Conservation (phyloP, 169 alveolate genomes). For the Cryptosporidium ryanae region DNA sequence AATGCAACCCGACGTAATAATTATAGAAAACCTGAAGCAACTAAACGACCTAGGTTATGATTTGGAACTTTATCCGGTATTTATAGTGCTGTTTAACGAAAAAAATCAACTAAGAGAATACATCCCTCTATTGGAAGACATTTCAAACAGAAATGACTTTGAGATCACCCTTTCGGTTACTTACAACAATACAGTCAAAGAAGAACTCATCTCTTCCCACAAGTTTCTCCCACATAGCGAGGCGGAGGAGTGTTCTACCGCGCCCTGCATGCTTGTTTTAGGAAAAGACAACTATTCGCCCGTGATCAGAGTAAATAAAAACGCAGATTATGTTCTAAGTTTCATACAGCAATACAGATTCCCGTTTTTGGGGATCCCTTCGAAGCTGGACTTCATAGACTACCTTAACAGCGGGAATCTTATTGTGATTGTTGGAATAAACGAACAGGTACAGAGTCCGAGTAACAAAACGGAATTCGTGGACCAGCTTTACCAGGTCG, state of each 20-base stretch:
- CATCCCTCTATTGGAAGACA: neutral
- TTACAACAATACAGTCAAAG: neutral
- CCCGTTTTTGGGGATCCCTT: constrained; percentile 30
- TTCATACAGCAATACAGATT: constrained; percentile 56
- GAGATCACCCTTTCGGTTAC: constrained; percentile 29
- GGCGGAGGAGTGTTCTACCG: neutral
- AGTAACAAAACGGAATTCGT: constrained; percentile 15
- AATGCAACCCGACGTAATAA: constrained; percentile 25
- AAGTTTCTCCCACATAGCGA: constrained; percentile 15
- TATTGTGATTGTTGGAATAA: constrained; percentile 40
- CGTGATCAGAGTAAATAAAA: neutral
- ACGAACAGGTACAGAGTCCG: neutral
- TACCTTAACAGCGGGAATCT: constrained; percentile 64
- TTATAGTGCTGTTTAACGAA: constrained; percentile 1
- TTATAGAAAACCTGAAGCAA: neutral
- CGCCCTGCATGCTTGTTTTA: constrained; percentile 38
- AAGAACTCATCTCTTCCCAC: neutral
- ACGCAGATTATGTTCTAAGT: constrained; percentile 5
- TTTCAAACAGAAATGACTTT: constrained; percentile 15
- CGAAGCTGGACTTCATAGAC: constrained; percentile 43
- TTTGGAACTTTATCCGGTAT: constrained; percentile 11
- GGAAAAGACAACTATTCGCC: constrained; percentile 56
- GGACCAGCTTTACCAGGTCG: neutral
- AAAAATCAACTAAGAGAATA: constrained; percentile 8
- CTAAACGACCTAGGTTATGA: constrained; percentile 17